Evolutionary conservation across 345 rosid species (phyloP), one percentile per base, ranked within the genome.

Genomic region (Kernera saxatilis): DNA sequence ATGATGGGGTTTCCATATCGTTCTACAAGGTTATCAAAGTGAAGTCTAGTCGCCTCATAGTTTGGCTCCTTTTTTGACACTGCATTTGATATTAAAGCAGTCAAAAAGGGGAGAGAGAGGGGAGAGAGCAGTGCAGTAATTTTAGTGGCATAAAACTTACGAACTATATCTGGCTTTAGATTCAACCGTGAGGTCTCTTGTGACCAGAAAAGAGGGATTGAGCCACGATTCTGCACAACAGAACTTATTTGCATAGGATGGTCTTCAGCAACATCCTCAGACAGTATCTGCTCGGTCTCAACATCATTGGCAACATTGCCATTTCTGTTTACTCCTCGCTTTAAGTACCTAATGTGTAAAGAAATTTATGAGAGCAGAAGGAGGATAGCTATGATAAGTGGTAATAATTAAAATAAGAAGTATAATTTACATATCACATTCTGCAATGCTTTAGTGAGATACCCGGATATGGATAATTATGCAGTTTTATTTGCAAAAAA

Each of bases 281-380:
- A 85, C 37, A 90, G 86, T 79, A 93, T 93, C 82, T 93, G 97
- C 81, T 93, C 98, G 11, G 96, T 90, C 78, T 93, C 98, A 43
- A 93, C 98, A 81, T 93, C 98, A 76, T 93, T 93, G 40, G 98
- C 98, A 17, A 93, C 98, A 67, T 84, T 83, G 60, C 98, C 98
- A 78, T 80, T 76, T 71, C 80, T 90, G 83, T 88, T 90, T 44
- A 93, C 93, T 65, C 97, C 98, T 71, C 98, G 88, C 81, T 88
- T 93, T 79, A 93, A 70, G 76, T 93, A 93, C 86, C 98, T 93
- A 72, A 55, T 73, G 36, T 41, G 35, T 51, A 57, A 57, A 69
- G 33, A 52, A 25, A 17, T n/a, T 23, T 50, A 60, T 12, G 22
- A 18, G 18, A 48, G 25, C 22, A 21, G 7, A 53, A 64, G 23